Evolutionary conservation across 768 basidiomycete genomes (phyloP).

Genomic region (Dendrothele bispora): DNA sequence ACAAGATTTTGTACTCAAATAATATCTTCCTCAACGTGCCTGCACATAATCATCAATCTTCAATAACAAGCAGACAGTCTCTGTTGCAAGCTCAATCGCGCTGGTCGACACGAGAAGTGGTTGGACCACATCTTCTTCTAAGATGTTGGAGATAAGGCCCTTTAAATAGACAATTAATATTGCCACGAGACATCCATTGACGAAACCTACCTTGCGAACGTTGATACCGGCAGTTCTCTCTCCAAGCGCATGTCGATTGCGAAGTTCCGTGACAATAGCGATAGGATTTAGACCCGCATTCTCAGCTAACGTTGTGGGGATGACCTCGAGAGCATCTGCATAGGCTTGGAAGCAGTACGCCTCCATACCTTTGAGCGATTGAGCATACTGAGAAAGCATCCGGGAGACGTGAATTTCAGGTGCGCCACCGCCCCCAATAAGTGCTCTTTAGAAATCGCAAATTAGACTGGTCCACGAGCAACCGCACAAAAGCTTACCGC

Average conservation of each 20-base stretch:
- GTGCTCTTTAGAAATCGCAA: slow-evolving; percentile 50
- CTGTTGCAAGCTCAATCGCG: slow-evolving; percentile 92
- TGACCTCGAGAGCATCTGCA: slow-evolving; percentile 96
- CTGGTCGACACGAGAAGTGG: slow-evolving; percentile 94
- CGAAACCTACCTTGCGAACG: slow-evolving; percentile 79
- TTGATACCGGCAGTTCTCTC: slow-evolving; percentile 97
- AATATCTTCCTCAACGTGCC: slow-evolving; percentile 50
- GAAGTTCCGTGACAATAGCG: slow-evolving; percentile 94
- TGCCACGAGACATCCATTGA: background rate
- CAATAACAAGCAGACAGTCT: slow-evolving; percentile 94
- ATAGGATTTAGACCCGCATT: slow-evolving; percentile 99
- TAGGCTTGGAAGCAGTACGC: slow-evolving; percentile 99
- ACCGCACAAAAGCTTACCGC: slow-evolving; percentile 52
- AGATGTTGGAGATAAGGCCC: slow-evolving; percentile 96
- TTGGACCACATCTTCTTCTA: slow-evolving; percentile 97
- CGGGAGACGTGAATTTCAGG: slow-evolving; percentile 98
- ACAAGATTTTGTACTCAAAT: too few relatives aligned
- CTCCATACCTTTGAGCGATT: slow-evolving; percentile 96
- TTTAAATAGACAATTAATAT: slow-evolving; percentile 25
- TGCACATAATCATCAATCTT: slow-evolving; percentile 96
- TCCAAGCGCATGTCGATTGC: slow-evolving; percentile 95
- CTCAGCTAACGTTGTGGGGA: slow-evolving; percentile 96
- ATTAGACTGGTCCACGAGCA: background rate
- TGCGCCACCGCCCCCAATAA: slow-evolving; percentile 95
- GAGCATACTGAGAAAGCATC: slow-evolving; percentile 84